These are phyloP conservation scores for Primulina huaijiensis DNA, from an alignment of 257 asterid genomes.

Conservation along the genomic window DNA sequence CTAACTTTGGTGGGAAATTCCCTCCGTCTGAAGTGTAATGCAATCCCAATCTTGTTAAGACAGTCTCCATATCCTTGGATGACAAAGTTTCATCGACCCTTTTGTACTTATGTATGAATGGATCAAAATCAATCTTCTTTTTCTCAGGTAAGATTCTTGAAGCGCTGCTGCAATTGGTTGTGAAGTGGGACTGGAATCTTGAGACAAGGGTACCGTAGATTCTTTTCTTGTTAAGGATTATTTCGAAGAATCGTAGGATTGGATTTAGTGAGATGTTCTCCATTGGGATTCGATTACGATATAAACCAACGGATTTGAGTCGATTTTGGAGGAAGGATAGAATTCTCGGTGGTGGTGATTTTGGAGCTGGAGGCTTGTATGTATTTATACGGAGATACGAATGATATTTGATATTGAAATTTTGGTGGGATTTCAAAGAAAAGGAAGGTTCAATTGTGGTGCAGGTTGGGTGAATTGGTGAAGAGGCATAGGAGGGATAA, in stretches of 20 bases:
- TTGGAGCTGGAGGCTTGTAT: background rate
- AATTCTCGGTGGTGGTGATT: background rate
- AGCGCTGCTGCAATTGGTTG: background rate
- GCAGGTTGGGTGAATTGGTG: background rate
- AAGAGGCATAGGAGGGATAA: no score
- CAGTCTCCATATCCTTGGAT: constrained; percentile 9
- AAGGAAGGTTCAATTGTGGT: background rate
- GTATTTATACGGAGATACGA: background rate
- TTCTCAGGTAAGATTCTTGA: constrained; percentile 14
- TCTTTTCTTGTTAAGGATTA: constrained; percentile 30
- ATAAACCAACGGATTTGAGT: no score
- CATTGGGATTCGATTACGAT: background rate
- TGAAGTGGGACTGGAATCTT: constrained; percentile 21
- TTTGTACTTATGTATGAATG: background rate
- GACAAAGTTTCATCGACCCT: constrained; percentile 20
- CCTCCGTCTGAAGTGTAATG: background rate
- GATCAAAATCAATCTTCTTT: background rate
- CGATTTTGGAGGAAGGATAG: background rate
- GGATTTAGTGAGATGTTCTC: background rate
- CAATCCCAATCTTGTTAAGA: constrained; percentile 12
- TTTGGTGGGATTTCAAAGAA: background rate
- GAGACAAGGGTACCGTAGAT: constrained; percentile 26
- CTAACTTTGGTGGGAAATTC: constrained; percentile 11
- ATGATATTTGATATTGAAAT: background rate
- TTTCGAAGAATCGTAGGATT: constrained; percentile 35